Evolutionary conservation across 345 rosid genomes (phyloP), one percentile per base, ranked within the genome.

Genomic region (Turnera subulata): DNA sequence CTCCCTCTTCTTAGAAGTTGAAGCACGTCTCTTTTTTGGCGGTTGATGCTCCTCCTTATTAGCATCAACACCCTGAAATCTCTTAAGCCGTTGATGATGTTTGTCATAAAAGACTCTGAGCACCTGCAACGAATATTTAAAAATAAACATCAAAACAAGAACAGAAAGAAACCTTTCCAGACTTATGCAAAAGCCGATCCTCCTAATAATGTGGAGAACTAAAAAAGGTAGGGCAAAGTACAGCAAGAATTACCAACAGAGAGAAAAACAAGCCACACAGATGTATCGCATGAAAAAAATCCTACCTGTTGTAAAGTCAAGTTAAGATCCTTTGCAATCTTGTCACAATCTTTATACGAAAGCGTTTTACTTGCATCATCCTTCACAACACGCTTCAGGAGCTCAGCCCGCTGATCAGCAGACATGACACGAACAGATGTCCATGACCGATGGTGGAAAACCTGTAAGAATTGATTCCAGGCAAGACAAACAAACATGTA

Each of bases 261-360:
- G 0, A 49, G 50, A 15, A 23, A 13, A 55, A 39, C 43, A 26
- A 50, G 37, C 10, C n/a, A 23, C 23, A n/a, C 29, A 55, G 39
- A n/a, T 8, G 44, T 22, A 39, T 11, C 6, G 6, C 29, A 26
- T 29, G 17, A 29, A 4, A 29, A 3, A 29, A 21, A 51, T n/a
- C 58, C 62, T 53, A 88, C 96, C 98, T 92, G 98, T 69, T 86
- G 95, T 48, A 92, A 60, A 61, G 91, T 77, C 67, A 92, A 81
- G 60, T 84, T 83, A 57, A 92, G 84, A 65, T 92, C 95, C 74
- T 72, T 84, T 26, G 91, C 92, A 50, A 89, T 82, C 75, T 80
- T 89, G 69, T 63, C 83, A 70, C 98, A 89, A 55, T 84, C 87
- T 76, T 71, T 81, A 76, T 67, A 86, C 50, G 95, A 74, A 71